These are phyloP conservation scores for Rosa chinensis DNA, from an alignment of 306 rosid genomes.

Conservation along the genomic window DNA sequence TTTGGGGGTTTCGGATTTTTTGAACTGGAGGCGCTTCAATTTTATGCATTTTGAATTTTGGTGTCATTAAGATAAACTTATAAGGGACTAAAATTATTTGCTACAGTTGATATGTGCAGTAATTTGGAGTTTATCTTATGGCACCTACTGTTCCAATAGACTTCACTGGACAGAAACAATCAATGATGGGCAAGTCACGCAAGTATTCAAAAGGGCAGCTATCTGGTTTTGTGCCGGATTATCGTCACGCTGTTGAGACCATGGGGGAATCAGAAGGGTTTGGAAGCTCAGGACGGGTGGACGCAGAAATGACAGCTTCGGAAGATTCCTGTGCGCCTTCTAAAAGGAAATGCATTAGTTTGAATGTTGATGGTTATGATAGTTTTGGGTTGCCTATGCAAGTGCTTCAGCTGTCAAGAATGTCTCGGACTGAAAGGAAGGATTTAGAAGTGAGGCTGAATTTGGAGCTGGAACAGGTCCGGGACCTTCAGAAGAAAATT, in stretches of 20 bases:
- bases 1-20: constrained; percentile 30
- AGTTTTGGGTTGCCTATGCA: constrained; percentile 63
- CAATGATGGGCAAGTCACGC: constrained; percentile 85
- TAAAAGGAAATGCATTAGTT: constrained; percentile 54
- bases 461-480: constrained; percentile 76
- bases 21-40: constrained; percentile 16
- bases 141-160: constrained; percentile 96
- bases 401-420: constrained; percentile 49
- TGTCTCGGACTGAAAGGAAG: constrained; percentile 72
- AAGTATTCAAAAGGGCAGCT: constrained; percentile 78
- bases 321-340: constrained; percentile 62
- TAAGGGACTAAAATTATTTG: constrained; percentile 32
- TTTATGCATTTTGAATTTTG: constrained; percentile 15
- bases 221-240: constrained; percentile 83
- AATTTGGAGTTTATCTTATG: constrained; percentile 61
- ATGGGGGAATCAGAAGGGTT: constrained; percentile 90
- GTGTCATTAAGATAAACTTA: constrained; percentile 1
- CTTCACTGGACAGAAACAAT: constrained; percentile 77
- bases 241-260: constrained; percentile 82
- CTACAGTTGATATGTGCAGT: constrained; percentile 70
- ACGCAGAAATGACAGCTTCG: constrained; percentile 47
- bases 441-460: constrained; percentile 58
- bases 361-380: constrained; percentile 50
- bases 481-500: constrained; percentile 60
- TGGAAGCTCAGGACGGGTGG: constrained; percentile 74